Base-by-base conservation (phyloP, 2,329 filamentous ascomycete genomes). In the Alternaria sp. region DNA sequence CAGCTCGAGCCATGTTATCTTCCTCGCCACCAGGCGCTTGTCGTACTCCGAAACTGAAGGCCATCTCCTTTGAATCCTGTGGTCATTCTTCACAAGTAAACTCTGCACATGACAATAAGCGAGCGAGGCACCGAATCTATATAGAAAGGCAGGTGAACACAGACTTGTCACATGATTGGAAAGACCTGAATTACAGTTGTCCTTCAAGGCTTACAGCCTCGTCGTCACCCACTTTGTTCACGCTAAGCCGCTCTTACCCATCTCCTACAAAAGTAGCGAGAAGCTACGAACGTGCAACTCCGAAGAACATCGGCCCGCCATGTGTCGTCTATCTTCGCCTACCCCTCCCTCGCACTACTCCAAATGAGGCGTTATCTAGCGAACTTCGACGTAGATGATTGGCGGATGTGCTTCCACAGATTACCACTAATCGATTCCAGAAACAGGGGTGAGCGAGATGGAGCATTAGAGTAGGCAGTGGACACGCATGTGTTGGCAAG, bases 371-470 rank as follows among this genome's bases (percentile, higher is more conserved):
- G 20, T 11, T 14, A 38, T 49, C 20, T 36, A 36, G 32, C 46
- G 46, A 49, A 32, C n/a, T 8, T n/a, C 20, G 18, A 24, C 32
- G 46, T 24, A 20, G 36, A 2, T 26, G 32, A 49, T 49, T 49
- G 30, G 46, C 16, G 7, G 32, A 28, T 11, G 18, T 24, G 18
- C 34, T 38, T 49, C 46, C 34, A 49, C 46, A n/a, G 14, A 24
- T 24, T 24, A 36, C 46, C 46, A 32, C 12, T 36, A 34, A 24
- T 16, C 57, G 57, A 22, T 64, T 56, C 54, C 43, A 52, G 62
- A 59, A 56, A 56, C 62, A 61, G 46, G 62, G 62, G 62, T 62
- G 51, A 59, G 62, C 62, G 58, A 64, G 55, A 54, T 46, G 34
- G 54, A 57, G 46, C 57, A 52, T 55, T 51, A 54, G 42, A 9